Base-by-base conservation (phyloP, 352 stramenopile genomes). In the Pythium oligandrum region DNA sequence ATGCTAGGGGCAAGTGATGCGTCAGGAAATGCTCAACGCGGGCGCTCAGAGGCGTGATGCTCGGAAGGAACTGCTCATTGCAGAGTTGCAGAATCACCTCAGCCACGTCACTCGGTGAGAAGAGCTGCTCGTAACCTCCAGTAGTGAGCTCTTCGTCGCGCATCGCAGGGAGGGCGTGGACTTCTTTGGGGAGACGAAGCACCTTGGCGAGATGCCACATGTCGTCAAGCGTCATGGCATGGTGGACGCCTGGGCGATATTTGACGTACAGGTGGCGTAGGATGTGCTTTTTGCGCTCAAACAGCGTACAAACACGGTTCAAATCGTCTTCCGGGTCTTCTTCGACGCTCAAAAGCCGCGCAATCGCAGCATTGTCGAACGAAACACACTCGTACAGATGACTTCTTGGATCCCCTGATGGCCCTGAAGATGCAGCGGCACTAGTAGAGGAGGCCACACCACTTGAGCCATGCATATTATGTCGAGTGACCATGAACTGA, bases 31-130 rank as follows among this genome's bases (percentile, higher is more conserved):
- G 61, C 39, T 91, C 80, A n/a, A 91, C 76, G 3, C 80, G 74
- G 3, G 73, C 68, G 46, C 75, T 86, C 1, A 91, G 42, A 1
- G 71, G 66, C 7, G 60, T 31, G 44, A 89, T 59, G 2, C 83
- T 64, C 0, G 73, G 71, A n/a, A 71, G 53, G 34, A 91, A 91
- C 64, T 91, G 80, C 30, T 91, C 80, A 48, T 89, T 89, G 59
- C 78, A 88, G 30, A 91, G 68, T 52, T 85, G 74, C 26, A 89
- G 58, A 37, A 91, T 38, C 33, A 84, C 59, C 44, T 91, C 80
- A 0, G 68, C 70, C 4, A 91, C 53, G 44, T 91, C 78, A 12
- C 83, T 73, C 1, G 71, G 55, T 6, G 75, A 81, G 45, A 89
- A 88, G 32, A 81, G 47, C 44, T 88, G 78, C 36, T 83, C 78